A percentile compares a stretch with the other conserved stretches of the same genome.
Evolutionary conservation across 129 eudicot genomes (phyloP).

Genomic region (Helianthus tuberosus): DNA sequence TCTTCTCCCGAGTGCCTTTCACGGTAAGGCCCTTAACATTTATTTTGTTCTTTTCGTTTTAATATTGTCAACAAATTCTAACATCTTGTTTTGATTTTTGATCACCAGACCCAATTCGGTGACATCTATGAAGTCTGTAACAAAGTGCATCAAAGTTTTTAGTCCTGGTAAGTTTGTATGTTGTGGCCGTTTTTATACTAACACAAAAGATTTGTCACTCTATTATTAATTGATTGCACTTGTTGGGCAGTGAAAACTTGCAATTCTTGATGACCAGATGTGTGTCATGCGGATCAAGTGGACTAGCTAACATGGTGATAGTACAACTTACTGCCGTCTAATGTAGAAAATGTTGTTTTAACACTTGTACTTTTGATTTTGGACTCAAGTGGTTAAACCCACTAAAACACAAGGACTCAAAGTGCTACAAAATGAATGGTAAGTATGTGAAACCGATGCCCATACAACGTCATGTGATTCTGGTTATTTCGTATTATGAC

Average conservation of each 20-base stretch:
- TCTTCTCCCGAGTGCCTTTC: slow-evolving; percentile 63
- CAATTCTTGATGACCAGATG: slow-evolving; percentile 33
- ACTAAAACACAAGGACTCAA: too few species aligned
- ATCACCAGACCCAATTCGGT: slow-evolving; percentile 61
- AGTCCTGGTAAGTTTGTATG: slow-evolving; percentile 61
- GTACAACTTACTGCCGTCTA: slow-evolving; percentile 20
- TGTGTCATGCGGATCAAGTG: slow-evolving; percentile 24
- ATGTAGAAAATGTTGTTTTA: neutral
- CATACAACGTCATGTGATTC: too few species aligned
- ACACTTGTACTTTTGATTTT: too few species aligned
- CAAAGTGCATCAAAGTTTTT: slow-evolving; percentile 61
- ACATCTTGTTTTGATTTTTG: slow-evolving; percentile 29
- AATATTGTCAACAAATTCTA: neutral
- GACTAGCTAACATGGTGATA: slow-evolving; percentile 37
- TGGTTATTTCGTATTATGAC: too few species aligned
- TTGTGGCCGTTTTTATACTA: slow-evolving; percentile 3
- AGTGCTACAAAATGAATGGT: too few species aligned
- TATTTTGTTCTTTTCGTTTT: neutral
- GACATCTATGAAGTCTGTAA: slow-evolving; percentile 64
- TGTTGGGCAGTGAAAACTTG: slow-evolving; percentile 59
- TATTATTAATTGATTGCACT: neutral
- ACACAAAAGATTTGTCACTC: neutral
- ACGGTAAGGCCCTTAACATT: slow-evolving; percentile 43
- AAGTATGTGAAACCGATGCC: too few species aligned
- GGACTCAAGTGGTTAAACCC: too few species aligned